These are phyloP conservation scores for Leishmania guyanensis DNA, from an alignment of 208 protist genomes.

Conservation along the genomic window DNA sequence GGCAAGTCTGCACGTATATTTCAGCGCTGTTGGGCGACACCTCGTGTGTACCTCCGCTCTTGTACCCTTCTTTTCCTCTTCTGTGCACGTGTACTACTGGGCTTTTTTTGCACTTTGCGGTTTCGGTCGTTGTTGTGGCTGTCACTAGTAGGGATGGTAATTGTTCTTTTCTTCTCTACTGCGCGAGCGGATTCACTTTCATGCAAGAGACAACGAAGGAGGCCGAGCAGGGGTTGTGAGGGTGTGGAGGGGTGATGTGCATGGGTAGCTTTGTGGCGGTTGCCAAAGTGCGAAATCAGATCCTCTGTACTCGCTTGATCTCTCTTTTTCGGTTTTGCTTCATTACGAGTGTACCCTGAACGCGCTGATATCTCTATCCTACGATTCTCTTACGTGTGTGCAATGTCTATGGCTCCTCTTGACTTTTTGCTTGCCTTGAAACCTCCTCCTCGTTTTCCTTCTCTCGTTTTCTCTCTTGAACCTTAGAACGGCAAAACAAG, in stretches of 20 bases:
- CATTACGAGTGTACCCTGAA: neutral
- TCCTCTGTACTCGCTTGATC: neutral
- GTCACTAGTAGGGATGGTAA: neutral
- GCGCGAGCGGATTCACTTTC: neutral
- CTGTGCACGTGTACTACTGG: neutral
- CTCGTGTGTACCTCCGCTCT: neutral
- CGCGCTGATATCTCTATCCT: neutral
- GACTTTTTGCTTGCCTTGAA: neutral
- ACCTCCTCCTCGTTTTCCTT: neutral
- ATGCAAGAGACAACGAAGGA: neutral
- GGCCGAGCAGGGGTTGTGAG: neutral
- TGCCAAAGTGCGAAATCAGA: neutral
- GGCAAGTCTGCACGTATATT: neutral
- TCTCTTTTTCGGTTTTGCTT: neutral
- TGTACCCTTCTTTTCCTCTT: neutral
- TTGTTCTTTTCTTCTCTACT: neutral
- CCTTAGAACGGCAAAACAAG: neutral
- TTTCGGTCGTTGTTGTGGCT: neutral
- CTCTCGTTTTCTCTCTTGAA: neutral
- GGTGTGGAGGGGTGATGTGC: neutral
- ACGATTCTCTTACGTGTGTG: too few relatives aligned
- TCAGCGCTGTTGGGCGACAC: neutral
- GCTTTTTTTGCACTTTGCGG: neutral
- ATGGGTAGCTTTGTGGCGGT: neutral
- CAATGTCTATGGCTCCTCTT: too few relatives aligned